phyloP scores from a whole-genome alignment of 2,329 filamentous ascomycete species.

The Dactylellina sp. region DNA sequence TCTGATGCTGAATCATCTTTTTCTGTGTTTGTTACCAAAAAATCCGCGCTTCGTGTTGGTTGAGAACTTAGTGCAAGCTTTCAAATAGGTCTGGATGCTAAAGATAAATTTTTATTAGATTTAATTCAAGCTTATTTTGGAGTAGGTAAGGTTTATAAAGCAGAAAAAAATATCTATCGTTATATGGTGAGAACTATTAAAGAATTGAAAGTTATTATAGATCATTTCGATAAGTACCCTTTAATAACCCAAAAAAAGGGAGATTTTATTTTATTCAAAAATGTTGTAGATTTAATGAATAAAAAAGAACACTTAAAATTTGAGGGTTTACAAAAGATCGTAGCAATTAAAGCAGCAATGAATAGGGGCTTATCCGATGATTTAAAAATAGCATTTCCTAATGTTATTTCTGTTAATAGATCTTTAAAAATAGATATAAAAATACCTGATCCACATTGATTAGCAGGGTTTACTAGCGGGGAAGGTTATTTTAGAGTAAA shows the following conservation, averaged over 20 bases:
- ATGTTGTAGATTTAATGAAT: conserved; percentile 11
- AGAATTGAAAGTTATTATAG: conserved; percentile 15
- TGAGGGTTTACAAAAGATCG: conserved; percentile 9
- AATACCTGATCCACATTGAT: conserved; percentile 16
- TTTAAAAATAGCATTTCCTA: conserved; percentile 3
- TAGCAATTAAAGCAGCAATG: conserved; percentile 20
- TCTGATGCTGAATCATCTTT: conserved; percentile 13
- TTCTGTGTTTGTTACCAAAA: conserved; percentile 3
- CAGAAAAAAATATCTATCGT: conserved; percentile 17
- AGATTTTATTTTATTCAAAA: conserved; percentile 15
- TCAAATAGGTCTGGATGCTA: conserved; percentile 9
- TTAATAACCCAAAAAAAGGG: conserved; percentile 16
- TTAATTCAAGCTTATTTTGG: conserved; percentile 15
- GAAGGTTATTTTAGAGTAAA: conserved; percentile 13
- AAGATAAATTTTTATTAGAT: conserved; percentile 17
- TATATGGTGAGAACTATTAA: conserved; percentile 8
- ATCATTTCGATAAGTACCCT: conserved; percentile 33
- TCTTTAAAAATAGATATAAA: conserved; percentile 10
- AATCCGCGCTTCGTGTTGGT: not conserved
- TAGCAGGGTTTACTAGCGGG: conserved; percentile 11
- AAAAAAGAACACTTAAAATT: conserved; percentile 1
- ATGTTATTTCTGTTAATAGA: conserved; percentile 2
- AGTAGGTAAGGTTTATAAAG: conserved; percentile 18
- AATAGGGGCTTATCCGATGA: conserved; percentile 18
- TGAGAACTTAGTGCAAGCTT: conserved; percentile 6